phyloP scores from a whole-genome alignment of 1,284 basidiomycete genomes.

The Sanguinoderma infundibulare region DNA sequence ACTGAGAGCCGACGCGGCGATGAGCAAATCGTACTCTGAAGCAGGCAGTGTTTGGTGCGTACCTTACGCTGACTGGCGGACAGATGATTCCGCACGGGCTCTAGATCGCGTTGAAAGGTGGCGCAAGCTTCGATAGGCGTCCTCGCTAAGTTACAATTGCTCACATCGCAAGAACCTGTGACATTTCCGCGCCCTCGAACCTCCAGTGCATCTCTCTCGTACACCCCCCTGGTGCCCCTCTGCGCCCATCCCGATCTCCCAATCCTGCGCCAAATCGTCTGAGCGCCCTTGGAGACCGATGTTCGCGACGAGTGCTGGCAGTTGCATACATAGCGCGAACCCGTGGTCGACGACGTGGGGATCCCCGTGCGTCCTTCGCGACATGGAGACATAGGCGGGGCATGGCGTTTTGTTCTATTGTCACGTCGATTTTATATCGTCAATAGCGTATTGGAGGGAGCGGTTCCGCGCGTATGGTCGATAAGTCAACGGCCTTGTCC shows the following conservation, averaged over 20 bases:
- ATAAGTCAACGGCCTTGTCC: slow-evolving; percentile 82
- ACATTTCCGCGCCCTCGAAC: too few species aligned
- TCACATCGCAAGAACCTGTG: neutral
- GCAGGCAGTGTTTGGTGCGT: too few species aligned
- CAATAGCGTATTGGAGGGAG: slow-evolving; percentile 79
- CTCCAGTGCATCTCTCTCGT: too few species aligned
- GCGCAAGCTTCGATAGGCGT: neutral
- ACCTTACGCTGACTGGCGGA: neutral
- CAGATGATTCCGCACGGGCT: neutral
- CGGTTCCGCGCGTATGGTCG: slow-evolving; percentile 87
- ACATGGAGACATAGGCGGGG: neutral
- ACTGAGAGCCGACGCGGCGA: too few species aligned
- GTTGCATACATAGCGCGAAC: neutral
- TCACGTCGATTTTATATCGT: slow-evolving; percentile 11
- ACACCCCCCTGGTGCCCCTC: neutral
- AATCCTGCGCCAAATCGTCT: neutral
- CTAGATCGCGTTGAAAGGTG: neutral
- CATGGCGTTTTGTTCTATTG: neutral
- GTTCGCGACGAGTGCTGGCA: neutral
- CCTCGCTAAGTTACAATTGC: neutral
- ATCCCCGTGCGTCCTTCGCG: neutral
- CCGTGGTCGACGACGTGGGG: neutral
- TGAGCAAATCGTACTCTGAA: too few species aligned
- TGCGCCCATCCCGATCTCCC: neutral
- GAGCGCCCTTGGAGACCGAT: neutral